A percentile compares a stretch with the other conserved stretches of the same genome.
Conservation (phyloP, 495 filamentous ascomycete species). For the Aspergillus sparsus region DNA sequence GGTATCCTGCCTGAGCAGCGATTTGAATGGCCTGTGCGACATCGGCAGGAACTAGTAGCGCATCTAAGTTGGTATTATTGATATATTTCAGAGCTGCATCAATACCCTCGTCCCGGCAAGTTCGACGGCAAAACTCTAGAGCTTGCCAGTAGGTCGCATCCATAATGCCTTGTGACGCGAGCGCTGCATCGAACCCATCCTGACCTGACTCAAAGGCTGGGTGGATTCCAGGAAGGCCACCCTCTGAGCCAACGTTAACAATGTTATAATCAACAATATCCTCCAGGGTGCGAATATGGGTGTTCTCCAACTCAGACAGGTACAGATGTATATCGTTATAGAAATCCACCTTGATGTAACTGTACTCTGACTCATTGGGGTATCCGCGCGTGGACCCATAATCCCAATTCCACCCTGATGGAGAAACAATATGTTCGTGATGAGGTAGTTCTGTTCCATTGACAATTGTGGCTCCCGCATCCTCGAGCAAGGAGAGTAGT, state of each 20-base stretch:
- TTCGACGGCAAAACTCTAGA: constrained; percentile 57
- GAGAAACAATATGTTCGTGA: constrained; percentile 60
- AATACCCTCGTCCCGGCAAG: constrained; percentile 64
- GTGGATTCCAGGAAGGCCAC: constrained; percentile 60
- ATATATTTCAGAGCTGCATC: constrained; percentile 61
- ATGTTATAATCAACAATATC: constrained; percentile 70
- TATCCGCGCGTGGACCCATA: constrained; percentile 62
- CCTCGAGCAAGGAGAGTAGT: constrained; percentile 54
- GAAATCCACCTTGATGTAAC: constrained; percentile 71
- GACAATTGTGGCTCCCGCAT: constrained; percentile 66
- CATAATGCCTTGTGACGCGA: constrained; percentile 60
- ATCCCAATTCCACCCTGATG: constrained; percentile 72
- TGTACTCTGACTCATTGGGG: constrained; percentile 71
- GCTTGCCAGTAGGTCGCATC: constrained; percentile 68
- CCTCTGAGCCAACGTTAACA: constrained; percentile 66
- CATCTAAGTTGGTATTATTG: constrained; percentile 50
- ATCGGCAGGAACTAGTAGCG: constrained; percentile 66
- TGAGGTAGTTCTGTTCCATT: constrained; percentile 69
- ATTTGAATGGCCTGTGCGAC: constrained; percentile 61
- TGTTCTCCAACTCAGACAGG: constrained; percentile 64
- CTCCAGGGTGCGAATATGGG: constrained; percentile 60
- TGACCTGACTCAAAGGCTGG: constrained; percentile 72
- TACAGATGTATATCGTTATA: constrained; percentile 73
- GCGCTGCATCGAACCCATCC: constrained; percentile 63
- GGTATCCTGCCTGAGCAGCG: constrained; percentile 64